Percentiles rank a stretch among this genome's conserved stretches.
Conservation (phyloP, 2,329 filamentous ascomycete genomes). For the Curvularia verruculosa region DNA sequence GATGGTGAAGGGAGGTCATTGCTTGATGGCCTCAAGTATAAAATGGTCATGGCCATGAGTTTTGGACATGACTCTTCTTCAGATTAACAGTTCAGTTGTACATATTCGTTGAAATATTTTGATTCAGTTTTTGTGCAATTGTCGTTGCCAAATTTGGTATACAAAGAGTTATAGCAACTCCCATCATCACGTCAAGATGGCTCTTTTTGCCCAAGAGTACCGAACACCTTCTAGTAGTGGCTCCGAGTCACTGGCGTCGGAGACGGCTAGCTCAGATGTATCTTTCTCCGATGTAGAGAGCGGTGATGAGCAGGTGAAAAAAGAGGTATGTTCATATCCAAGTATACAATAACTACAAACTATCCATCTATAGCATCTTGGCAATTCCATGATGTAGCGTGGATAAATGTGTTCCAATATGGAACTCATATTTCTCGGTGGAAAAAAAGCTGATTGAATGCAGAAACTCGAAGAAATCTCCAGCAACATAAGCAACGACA, state of each 20-base stretch:
- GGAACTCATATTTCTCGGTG: no score
- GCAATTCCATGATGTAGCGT: not conserved
- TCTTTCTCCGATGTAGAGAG: conserved; percentile 27
- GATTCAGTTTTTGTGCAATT: not conserved
- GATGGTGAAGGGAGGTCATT: not conserved
- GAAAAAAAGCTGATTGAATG: not conserved
- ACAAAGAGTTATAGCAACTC: not conserved
- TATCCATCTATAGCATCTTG: not conserved
- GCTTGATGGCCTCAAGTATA: not conserved
- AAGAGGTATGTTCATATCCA: conserved; percentile 15
- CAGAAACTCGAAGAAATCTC: conserved; percentile 10
- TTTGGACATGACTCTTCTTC: not conserved
- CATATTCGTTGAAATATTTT: no score
- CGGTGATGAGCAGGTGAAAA: conserved; percentile 6
- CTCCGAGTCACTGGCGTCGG: conserved; percentile 25
- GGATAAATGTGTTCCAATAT: not conserved
- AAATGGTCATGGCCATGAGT: not conserved
- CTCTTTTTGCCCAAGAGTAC: conserved; percentile 19
- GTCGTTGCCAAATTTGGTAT: not conserved
- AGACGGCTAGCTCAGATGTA: conserved; percentile 32
- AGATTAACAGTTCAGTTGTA: not conserved
- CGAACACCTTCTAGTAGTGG: conserved; percentile 30
- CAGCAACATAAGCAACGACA: conserved; percentile 30
- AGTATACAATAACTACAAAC: not conserved
- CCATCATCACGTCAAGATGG: conserved; percentile 21